Percentiles rank a stretch among this genome's conserved stretches.
Evolutionary conservation across 1,284 basidiomycete genomes (phyloP).

Genomic region (Pseudozyma sp.): DNA sequence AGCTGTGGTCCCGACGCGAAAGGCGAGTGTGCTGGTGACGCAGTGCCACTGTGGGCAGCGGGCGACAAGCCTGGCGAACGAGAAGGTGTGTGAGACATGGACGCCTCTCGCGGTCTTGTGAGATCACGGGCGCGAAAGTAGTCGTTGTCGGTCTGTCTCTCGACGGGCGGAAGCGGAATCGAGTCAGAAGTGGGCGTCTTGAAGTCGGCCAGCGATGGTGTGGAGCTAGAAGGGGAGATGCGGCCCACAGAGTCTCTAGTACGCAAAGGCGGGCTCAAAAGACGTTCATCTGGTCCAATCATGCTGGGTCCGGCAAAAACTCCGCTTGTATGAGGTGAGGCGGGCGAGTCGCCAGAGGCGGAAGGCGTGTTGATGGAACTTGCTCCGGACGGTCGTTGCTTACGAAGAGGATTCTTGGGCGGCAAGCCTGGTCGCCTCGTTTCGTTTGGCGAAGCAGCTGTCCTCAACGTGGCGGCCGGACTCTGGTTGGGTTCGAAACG

Average conservation of each 20-base stretch:
- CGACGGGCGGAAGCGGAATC: slow-evolving; percentile 11
- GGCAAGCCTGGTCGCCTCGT: slow-evolving; percentile 35
- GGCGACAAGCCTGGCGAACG: slow-evolving; percentile 16
- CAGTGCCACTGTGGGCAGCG: slow-evolving; percentile 12
- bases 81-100: slow-evolving; percentile 5
- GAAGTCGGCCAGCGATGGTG: slow-evolving; percentile 23
- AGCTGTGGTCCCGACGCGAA: slow-evolving; percentile 23
- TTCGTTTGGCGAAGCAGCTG: slow-evolving; percentile 10
- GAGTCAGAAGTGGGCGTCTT: slow-evolving; percentile 18
- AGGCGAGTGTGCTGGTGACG: slow-evolving; percentile 24
- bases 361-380: slow-evolving; percentile 25
- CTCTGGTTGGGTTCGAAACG: slow-evolving; percentile 13
- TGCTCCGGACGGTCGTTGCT: slow-evolving; percentile 30
- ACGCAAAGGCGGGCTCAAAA: neutral
- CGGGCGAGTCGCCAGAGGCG: slow-evolving; percentile 25
- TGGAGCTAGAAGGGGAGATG: slow-evolving; percentile 21
- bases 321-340: slow-evolving; percentile 17
- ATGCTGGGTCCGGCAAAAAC: slow-evolving; percentile 21
- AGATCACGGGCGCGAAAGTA: slow-evolving; percentile 23
- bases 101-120: slow-evolving; percentile 5
- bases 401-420: slow-evolving; percentile 50
- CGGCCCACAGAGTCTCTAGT: slow-evolving; percentile 8
- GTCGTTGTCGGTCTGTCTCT: slow-evolving; percentile 16
- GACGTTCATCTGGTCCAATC: slow-evolving; percentile 1
- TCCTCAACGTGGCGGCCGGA: neutral